Evolutionary conservation across 2,329 filamentous ascomycete species (phyloP).

Genomic region (Simplicillium aogashimaense): DNA sequence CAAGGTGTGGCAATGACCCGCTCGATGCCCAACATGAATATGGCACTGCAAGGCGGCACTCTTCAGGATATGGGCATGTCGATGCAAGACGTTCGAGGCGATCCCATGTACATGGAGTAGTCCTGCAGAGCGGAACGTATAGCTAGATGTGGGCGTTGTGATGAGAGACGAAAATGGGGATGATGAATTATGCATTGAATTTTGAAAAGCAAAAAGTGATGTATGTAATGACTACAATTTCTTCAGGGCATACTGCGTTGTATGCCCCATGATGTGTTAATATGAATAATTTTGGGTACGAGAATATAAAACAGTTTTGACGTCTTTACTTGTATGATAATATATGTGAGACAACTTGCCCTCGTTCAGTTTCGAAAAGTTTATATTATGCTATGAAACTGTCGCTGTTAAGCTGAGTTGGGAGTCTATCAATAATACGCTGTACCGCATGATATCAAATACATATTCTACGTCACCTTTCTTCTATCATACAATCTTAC

Average conservation of each 20-base stretch:
- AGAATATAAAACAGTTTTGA: no score
- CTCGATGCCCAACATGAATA: slow-evolving; percentile 36
- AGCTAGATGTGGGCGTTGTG: neutral
- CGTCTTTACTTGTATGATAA: no score
- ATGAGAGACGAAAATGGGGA: neutral
- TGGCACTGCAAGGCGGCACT: slow-evolving; percentile 27
- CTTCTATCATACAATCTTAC: no score
- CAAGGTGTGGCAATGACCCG: slow-evolving; percentile 29
- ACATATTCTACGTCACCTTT: no score
- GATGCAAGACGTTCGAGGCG: slow-evolving; percentile 34
- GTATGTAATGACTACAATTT: slow-evolving; percentile 19
- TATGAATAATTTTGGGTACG: slow-evolving; percentile 13
- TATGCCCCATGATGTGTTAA: slow-evolving; percentile 18
- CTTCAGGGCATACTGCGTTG: slow-evolving; percentile 11
- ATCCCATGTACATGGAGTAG: slow-evolving; percentile 42
- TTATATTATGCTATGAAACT: no score
- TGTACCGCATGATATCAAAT: no score
- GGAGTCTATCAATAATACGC: no score
- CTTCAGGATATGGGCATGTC: slow-evolving; percentile 35
- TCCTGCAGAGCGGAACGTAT: neutral
- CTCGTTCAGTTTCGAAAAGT: no score
- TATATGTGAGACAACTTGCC: no score
- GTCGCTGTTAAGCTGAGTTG: no score
- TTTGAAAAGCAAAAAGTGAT: slow-evolving; percentile 1
- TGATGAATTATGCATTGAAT: neutral